These are phyloP conservation scores for Leptographium radiaticola DNA, from an alignment of 2,329 filamentous ascomycete species.

Conservation along the genomic window DNA sequence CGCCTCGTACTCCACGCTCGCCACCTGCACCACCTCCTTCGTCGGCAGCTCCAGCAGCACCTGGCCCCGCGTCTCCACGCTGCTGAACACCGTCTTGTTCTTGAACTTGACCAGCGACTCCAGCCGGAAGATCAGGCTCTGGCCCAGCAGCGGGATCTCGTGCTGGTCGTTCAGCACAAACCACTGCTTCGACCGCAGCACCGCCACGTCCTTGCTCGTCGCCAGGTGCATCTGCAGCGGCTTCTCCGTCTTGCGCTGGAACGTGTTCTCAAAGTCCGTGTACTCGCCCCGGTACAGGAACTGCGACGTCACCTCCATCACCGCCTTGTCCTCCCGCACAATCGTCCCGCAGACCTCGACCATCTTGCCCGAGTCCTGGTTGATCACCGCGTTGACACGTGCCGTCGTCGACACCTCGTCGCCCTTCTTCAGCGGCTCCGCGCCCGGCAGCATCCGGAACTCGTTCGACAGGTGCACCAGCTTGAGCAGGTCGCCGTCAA, in stretches of 20 bases:
- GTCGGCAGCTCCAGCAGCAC: constrained; percentile 89
- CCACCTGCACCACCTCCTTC: constrained; percentile 94
- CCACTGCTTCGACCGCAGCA: constrained; percentile 95
- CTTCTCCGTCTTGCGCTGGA: constrained; percentile 93
- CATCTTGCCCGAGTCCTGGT: constrained; percentile 98
- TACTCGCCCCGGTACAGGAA: constrained; percentile 93
- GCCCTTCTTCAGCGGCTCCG: constrained; percentile 87
- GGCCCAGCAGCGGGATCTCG: constrained; percentile 76
- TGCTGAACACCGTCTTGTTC: constrained; percentile 85
- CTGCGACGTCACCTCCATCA: constrained; percentile 98
- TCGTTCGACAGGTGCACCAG: constrained; percentile 93
- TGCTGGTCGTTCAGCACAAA: constrained; percentile 63
- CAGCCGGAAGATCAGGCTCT: constrained; percentile 92
- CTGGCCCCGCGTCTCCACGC: constrained; percentile 81
- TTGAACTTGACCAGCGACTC: constrained; percentile 88
- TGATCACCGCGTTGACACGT: constrained; percentile 94
- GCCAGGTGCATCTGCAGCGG: constrained; percentile 85
- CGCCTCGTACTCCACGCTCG: constrained; percentile 91
- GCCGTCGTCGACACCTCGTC: constrained; percentile 87
- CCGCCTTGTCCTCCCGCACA: constrained; percentile 63
- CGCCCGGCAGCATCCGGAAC: constrained; percentile 96
- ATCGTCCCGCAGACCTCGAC: constrained; percentile 99
- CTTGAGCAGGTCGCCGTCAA: constrained; percentile 91
- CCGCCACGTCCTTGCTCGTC: constrained; percentile 81
- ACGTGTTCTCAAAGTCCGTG: constrained; percentile 92